Base-by-base conservation (phyloP, 2,329 filamentous ascomycete genomes). In the Diaporthe eres region DNA sequence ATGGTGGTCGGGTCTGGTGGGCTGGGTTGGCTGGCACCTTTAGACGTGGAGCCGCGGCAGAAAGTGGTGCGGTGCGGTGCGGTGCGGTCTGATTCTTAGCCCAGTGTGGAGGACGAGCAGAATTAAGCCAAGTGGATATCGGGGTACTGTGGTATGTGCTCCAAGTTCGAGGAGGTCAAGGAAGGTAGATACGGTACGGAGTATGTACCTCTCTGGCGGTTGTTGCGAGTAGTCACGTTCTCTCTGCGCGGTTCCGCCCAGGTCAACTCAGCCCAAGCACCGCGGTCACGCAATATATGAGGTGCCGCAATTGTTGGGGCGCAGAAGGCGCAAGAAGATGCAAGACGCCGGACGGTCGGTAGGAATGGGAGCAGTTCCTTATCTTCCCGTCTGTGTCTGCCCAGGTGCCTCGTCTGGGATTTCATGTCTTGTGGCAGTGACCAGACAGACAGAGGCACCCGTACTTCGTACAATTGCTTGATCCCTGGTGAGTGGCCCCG, bases 21-120 rank as follows among this genome's bases (percentile, higher is more conserved):
- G 65, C n/a, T 70, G 34, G 65, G 65, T 47, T 65, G 71, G 71
- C 65, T 67, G 74, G 72, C 75, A 70, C 72, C 72, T 55, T 55
- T 34, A 77, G 67, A 75, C 75, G 75, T 77, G 75, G 75, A 77
- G 73, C 75, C 74, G 73, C 67, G 72, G 73, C 71, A 61, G 72
- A 75, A 65, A 68, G 58, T 72, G 67, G 47, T 75, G 72, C 72
- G 63, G 34, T 61, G 42, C 39, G 55, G 37, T 75, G 57, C 73
- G 37, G 51, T 65, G 25, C 71, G 74, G 71, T 67, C 58, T 74
- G 58, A n/a, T 65, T 73, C 58, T 63, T 67, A 72, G 67, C 28
- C 75, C 65, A 68, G 57, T 72, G 75, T 74, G 75, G 75, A 76
- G 75, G 75, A 76, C 74, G 61, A 61, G 39, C 70, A 74, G 72